Evolutionary conservation across 2,329 filamentous ascomycete genomes (phyloP).

Genomic region (Sarocladium oryzae): DNA sequence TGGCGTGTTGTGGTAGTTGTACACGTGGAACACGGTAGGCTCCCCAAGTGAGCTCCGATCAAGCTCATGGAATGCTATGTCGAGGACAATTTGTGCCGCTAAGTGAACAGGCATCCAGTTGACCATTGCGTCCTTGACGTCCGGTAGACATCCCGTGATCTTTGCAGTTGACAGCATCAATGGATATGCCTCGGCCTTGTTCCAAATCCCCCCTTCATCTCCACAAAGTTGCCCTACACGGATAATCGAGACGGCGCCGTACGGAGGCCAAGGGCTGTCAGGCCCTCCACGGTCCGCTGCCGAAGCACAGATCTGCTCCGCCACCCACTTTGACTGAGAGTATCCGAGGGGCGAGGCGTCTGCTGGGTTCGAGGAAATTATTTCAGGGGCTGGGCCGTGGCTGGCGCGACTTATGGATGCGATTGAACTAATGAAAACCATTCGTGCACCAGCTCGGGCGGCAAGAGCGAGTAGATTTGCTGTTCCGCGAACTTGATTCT

Average conservation of each 20-base stretch:
- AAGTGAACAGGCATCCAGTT: constrained; percentile 43
- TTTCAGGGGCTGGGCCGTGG: constrained; percentile 26
- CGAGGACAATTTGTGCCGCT: constrained; percentile 33
- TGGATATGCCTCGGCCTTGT: constrained; percentile 43
- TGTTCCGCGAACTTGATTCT: constrained; percentile 39
- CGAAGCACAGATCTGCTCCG: constrained; percentile 29
- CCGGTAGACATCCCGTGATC: constrained; percentile 29
- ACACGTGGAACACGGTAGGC: constrained; percentile 17
- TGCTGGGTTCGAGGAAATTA: constrained; percentile 10
- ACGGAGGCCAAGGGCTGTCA: constrained; percentile 2
- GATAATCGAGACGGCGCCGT: constrained; percentile 22
- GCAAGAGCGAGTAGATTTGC: constrained; percentile 34
- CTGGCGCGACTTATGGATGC: constrained; percentile 33
- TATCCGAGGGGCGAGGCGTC: constrained; percentile 34
- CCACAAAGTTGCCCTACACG: constrained; percentile 46
- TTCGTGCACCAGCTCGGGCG: constrained; percentile 20
- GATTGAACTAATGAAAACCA: constrained; percentile 46
- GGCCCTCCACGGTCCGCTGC: constrained; percentile 22
- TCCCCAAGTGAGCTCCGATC: neutral
- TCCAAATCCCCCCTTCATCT: constrained; percentile 44
- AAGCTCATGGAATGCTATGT: constrained; percentile 19
- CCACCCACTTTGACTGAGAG: constrained; percentile 34
- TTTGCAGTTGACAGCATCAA: constrained; percentile 41
- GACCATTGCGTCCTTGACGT: constrained; percentile 22
- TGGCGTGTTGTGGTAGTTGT: constrained; percentile 16